phyloP scores from a whole-genome alignment of 1,284 basidiomycete species.

The Ustilago lituana region DNA sequence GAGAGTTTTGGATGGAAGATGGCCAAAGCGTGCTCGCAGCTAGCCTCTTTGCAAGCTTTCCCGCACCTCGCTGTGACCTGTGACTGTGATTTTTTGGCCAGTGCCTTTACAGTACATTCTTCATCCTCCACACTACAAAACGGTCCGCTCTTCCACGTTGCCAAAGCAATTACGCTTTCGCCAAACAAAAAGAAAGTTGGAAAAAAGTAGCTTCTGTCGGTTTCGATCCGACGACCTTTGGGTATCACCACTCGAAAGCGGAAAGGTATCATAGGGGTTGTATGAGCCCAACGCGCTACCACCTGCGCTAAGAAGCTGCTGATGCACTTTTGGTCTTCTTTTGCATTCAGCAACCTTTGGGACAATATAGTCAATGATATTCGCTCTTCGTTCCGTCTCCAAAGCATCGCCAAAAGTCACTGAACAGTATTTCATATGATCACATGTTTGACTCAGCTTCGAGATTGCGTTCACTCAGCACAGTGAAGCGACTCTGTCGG shows the following conservation, averaged over 20 bases:
- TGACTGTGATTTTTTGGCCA: too few relatives aligned
- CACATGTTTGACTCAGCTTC: too few relatives aligned
- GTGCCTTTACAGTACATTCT: too few relatives aligned
- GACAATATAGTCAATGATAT: too few relatives aligned
- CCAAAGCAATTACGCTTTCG: too few relatives aligned
- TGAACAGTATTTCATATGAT: too few relatives aligned
- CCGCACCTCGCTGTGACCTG: too few relatives aligned
- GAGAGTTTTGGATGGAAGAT: not conserved
- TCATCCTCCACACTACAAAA: not conserved
- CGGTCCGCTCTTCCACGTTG: not conserved
- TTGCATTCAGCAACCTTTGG: conserved; percentile 1
- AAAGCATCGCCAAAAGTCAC: too few relatives aligned
- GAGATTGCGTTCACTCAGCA: too few relatives aligned
- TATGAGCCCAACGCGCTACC: conserved; percentile 55
- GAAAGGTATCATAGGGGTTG: conserved; percentile 32
- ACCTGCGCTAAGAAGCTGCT: conserved; percentile 45
- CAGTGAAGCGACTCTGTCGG: too few relatives aligned
- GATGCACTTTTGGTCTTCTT: not conserved
- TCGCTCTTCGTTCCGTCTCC: too few relatives aligned
- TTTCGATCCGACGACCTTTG: conserved; percentile 59
- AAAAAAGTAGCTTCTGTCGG: conserved; percentile 54
- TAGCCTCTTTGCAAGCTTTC: too few relatives aligned
- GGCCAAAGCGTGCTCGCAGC: conserved; percentile 7
- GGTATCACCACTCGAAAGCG: conserved; percentile 36
- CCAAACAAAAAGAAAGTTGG: not conserved